Evolutionary conservation across 176 grass and related monocot species (phyloP).

Genomic region (Hyparrhenia diplandra): DNA sequence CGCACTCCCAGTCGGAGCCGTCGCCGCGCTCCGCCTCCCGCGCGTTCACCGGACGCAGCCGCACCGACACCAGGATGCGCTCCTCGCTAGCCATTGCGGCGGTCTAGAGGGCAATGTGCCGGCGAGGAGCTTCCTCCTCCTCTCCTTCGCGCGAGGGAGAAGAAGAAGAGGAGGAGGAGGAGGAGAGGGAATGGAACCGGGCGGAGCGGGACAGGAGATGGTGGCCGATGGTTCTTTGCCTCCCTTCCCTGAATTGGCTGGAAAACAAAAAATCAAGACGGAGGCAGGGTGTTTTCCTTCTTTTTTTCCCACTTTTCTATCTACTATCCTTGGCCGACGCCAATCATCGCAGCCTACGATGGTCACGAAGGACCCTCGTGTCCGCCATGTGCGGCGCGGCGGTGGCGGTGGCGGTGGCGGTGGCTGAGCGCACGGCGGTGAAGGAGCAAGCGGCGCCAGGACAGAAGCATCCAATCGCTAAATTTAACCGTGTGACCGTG

Average conservation of each 20-base stretch:
- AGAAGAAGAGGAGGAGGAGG: conserved; percentile 6
- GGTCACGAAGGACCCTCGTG: neutral
- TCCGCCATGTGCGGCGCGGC: conserved; percentile 14
- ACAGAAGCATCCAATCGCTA: neutral
- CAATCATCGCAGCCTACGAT: neutral
- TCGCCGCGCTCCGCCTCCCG: conserved; percentile 72
- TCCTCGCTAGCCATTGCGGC: conserved; percentile 36
- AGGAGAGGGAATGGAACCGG: neutral
- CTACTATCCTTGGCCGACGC: neutral
- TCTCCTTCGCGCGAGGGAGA: conserved; percentile 16
- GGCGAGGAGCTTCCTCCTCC: conserved; percentile 8
- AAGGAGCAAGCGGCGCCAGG: neutral
- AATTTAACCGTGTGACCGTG: conserved; percentile 10
- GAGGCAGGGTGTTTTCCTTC: neutral
- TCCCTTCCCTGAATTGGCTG: neutral
- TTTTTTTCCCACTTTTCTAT: neutral
- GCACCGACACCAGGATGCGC: conserved; percentile 77
- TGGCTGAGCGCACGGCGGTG: neutral
- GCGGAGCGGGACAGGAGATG: neutral
- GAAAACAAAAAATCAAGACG: neutral
- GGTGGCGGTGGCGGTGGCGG: neutral
- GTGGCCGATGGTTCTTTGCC: neutral
- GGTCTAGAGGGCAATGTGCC: neutral
- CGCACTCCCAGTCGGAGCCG: conserved; percentile 67
- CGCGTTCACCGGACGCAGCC: conserved; percentile 64